A percentile compares a stretch with the other conserved stretches of the same genome.
Evolutionary conservation across 306 rosid species (phyloP).

Genomic region (Begonia loranthoides): DNA sequence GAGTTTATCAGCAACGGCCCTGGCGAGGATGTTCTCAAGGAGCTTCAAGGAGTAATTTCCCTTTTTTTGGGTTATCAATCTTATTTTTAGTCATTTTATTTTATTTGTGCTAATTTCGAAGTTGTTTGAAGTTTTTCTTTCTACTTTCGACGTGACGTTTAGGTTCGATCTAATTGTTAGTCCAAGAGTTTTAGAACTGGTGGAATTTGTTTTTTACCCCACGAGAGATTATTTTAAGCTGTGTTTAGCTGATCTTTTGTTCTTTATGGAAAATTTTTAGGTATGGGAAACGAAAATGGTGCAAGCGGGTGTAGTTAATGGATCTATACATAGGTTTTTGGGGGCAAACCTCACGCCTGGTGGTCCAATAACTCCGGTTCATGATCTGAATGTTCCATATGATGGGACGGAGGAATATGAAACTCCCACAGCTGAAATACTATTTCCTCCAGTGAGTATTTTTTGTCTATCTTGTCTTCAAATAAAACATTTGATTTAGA

Average conservation of each 20-base stretch:
- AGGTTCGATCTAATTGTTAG: constrained; percentile 41
- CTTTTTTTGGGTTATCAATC: too few relatives aligned
- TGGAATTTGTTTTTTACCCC: constrained; percentile 2
- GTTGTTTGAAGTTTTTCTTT: neutral
- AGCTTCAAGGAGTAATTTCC: constrained; percentile 87
- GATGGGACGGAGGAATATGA: constrained; percentile 95
- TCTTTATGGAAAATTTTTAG: constrained; percentile 20
- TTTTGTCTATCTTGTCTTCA: constrained; percentile 6
- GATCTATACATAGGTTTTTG: constrained; percentile 66
- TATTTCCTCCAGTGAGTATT: constrained; percentile 87
- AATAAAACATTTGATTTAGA: too few relatives aligned
- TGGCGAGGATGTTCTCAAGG: constrained; percentile 87
- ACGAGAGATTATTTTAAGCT: constrained; percentile 6
- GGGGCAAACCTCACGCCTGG: constrained; percentile 59
- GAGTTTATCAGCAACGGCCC: constrained; percentile 74
- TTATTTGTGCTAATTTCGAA: neutral
- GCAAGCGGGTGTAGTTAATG: constrained; percentile 61
- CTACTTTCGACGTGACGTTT: constrained; percentile 6
- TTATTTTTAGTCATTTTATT: too few relatives aligned
- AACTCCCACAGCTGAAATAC: constrained; percentile 93
- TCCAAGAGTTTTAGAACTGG: neutral
- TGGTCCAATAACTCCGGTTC: constrained; percentile 80
- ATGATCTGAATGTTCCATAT: constrained; percentile 94
- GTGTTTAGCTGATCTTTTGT: constrained; percentile 10
- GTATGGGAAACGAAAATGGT: constrained; percentile 89